phyloP scores from a whole-genome alignment of 768 basidiomycete species.

The Leccinum rimulosum region DNA sequence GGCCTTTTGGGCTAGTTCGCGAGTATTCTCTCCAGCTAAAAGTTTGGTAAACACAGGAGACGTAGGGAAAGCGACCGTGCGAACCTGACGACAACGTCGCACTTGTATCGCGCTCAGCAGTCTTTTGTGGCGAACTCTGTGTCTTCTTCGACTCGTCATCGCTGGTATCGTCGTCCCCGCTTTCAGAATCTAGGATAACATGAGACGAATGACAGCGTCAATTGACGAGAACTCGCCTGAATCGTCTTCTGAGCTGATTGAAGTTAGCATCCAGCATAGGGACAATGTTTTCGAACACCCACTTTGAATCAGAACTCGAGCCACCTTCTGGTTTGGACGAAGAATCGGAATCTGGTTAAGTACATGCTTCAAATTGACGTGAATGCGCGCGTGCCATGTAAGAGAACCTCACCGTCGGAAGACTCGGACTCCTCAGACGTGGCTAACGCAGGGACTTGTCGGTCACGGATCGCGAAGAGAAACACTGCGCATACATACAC shows the following conservation, averaged over 20 bases:
- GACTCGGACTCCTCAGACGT: slow-evolving; percentile 26
- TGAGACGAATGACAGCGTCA: not conserved
- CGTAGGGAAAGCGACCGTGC: not conserved
- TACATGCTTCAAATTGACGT: not conserved
- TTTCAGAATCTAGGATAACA: slow-evolving; percentile 16
- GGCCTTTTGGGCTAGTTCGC: not conserved
- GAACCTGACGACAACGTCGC: slow-evolving; percentile 38
- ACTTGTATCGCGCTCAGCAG: slow-evolving; percentile 36
- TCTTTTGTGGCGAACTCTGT: slow-evolving; percentile 8
- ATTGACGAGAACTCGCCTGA: slow-evolving; percentile 19
- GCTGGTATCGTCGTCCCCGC: slow-evolving; percentile 6
- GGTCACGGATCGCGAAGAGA: slow-evolving; percentile 1
- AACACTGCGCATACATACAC: slow-evolving; percentile 21
- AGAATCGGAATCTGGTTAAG: slow-evolving; percentile 12
- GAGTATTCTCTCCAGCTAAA: slow-evolving; percentile 14
- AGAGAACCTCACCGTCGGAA: slow-evolving; percentile 24
- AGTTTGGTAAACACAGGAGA: slow-evolving; percentile 1
- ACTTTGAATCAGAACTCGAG: slow-evolving; percentile 30
- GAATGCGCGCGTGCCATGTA: not conserved
- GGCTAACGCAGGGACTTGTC: slow-evolving; percentile 6
- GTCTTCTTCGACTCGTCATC: slow-evolving; percentile 7
- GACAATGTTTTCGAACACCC: slow-evolving; percentile 5
- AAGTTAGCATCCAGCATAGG: slow-evolving; percentile 7
- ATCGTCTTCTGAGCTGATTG: slow-evolving; percentile 17
- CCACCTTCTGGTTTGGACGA: slow-evolving; percentile 20